Percentiles rank a stretch among this genome's conserved stretches.
Evolutionary conservation across 1,284 basidiomycete species (phyloP).

Genomic region (Rhodotorula mucilaginosa): DNA sequence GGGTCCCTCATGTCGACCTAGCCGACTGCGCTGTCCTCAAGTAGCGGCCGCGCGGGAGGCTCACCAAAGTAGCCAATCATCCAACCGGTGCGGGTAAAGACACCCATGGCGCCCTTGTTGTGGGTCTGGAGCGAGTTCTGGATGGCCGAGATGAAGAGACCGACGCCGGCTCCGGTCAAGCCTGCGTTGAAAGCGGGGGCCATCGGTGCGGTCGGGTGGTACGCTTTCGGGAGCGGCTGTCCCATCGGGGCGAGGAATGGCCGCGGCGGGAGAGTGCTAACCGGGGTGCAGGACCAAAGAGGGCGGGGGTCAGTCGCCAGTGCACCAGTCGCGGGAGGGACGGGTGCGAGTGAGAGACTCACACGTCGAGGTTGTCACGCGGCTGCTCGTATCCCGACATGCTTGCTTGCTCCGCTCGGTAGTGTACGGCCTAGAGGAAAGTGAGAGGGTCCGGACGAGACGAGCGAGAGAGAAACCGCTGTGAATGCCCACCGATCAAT

Average conservation of each 20-base stretch:
- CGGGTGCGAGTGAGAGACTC: background rate
- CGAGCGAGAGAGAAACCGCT: background rate
- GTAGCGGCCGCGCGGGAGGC: constrained; percentile 43
- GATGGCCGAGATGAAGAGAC: constrained; percentile 36
- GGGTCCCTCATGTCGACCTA: background rate
- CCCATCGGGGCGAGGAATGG: constrained; percentile 36
- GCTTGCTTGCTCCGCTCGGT: background rate
- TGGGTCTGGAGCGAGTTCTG: constrained; percentile 54
- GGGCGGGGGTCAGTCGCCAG: constrained; percentile 11
- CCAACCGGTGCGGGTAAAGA: constrained; percentile 72
- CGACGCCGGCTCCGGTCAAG: constrained; percentile 36
- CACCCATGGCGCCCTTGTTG: constrained; percentile 79
- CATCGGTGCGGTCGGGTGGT: constrained; percentile 26
- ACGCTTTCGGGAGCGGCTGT: constrained; percentile 18
- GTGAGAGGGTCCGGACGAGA: background rate
- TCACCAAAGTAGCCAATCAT: constrained; percentile 78
- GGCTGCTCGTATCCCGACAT: constrained; percentile 11
- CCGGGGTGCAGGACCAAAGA: constrained; percentile 3
- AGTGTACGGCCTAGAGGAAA: too few species aligned
- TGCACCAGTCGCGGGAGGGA: background rate
- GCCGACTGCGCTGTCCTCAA: background rate
- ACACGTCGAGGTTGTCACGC: constrained; percentile 8
- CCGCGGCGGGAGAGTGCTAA: constrained; percentile 36
- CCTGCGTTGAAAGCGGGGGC: constrained; percentile 35
- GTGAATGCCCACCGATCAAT: too few species aligned